These are phyloP conservation scores for Populus euphratica DNA, from an alignment of 345 rosid genomes.

Conservation along the genomic window DNA sequence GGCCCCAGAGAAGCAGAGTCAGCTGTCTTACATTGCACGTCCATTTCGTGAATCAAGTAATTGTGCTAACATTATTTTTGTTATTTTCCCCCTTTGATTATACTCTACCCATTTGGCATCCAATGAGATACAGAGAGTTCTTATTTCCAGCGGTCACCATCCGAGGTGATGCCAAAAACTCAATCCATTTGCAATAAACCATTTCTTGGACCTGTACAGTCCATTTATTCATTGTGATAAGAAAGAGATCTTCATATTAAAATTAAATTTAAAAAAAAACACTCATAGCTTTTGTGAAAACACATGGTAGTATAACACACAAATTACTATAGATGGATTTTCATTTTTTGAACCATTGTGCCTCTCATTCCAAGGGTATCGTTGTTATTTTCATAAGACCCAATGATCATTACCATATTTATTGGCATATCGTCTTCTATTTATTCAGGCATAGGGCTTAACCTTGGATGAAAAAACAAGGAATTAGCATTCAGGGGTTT, in stretches of 20 bases:
- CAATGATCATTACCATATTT: no score
- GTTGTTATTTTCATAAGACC: no score
- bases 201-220: not conserved
- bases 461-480: no score
- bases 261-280: no score
- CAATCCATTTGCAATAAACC: constrained; percentile 4
- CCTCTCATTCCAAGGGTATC: no score
- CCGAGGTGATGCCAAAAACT: constrained; percentile 28
- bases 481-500: no score
- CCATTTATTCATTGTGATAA: not conserved
- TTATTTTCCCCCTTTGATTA: constrained; percentile 12
- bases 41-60: constrained; percentile 48
- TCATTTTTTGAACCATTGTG: no score
- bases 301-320: no score
- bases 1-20: constrained; percentile 24
- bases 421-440: no score
- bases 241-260: not conserved
- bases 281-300: no score
- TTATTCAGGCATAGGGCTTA: no score
- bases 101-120: constrained; percentile 36
- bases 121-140: constrained; percentile 18
- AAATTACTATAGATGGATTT: no score
- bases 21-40: constrained; percentile 29
- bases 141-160: constrained; percentile 13
- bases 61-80: constrained; percentile 6